Percentiles rank a stretch among this genome's conserved stretches.
Conservation (phyloP, 2,329 filamentous ascomycete genomes). For the Fusarium torreyae region DNA sequence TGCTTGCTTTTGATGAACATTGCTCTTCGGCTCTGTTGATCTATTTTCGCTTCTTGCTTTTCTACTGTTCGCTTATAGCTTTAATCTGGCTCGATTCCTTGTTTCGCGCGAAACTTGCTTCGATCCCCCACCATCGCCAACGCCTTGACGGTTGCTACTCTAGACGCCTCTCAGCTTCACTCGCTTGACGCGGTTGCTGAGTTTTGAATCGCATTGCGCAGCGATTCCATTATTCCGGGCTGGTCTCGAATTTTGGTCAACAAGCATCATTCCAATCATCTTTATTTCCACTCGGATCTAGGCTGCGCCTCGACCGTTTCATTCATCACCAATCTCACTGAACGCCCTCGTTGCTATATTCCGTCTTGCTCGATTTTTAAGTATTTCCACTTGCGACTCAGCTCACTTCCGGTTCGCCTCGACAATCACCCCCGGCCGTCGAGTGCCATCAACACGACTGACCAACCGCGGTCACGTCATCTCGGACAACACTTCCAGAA, state of each 20-base stretch:
- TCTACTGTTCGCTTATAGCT: slow-evolving; percentile 61
- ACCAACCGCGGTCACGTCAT: slow-evolving; percentile 48
- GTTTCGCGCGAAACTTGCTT: slow-evolving; percentile 51
- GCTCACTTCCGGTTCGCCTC: slow-evolving; percentile 33
- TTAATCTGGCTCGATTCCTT: slow-evolving; percentile 57
- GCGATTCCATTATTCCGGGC: slow-evolving; percentile 58
- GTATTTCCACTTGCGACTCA: slow-evolving; percentile 27
- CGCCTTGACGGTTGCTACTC: slow-evolving; percentile 60
- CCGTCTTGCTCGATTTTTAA: slow-evolving; percentile 14
- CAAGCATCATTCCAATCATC: slow-evolving; percentile 47
- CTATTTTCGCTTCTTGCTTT: slow-evolving; percentile 49
- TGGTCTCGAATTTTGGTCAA: slow-evolving; percentile 63
- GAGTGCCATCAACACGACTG: slow-evolving; percentile 46
- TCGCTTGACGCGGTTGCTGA: slow-evolving; percentile 65
- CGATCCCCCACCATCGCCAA: slow-evolving; percentile 51
- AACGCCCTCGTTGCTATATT: slow-evolving; percentile 23
- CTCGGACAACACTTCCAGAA: slow-evolving; percentile 39
- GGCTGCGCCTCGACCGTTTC: slow-evolving; percentile 55
- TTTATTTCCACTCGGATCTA: slow-evolving; percentile 45
- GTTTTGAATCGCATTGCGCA: slow-evolving; percentile 51
- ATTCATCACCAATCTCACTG: slow-evolving; percentile 24
- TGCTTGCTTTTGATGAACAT: slow-evolving; percentile 49
- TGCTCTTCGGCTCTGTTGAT: slow-evolving; percentile 48
- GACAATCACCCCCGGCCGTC: slow-evolving; percentile 32
- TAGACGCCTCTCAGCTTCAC: slow-evolving; percentile 54